Conservation (phyloP, 208 protist species). For the Trypanosoma lewisi region DNA sequence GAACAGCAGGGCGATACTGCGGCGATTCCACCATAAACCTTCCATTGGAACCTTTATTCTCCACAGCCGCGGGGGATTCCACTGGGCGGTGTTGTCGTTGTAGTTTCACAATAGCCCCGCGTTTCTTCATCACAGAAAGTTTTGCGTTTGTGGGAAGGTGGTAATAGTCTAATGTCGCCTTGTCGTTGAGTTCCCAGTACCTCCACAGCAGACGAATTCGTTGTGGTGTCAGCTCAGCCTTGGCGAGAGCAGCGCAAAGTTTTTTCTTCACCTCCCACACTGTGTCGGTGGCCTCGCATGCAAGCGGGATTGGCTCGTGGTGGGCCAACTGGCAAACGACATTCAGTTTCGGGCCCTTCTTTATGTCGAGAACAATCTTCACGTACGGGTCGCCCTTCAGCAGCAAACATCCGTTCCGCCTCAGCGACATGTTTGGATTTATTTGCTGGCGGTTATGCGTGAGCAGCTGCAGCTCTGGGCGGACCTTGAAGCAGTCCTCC, state of each 20-base stretch:
- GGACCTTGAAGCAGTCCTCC: slow-evolving; percentile 83
- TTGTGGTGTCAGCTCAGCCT: slow-evolving; percentile 36
- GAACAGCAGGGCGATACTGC: slow-evolving; percentile 3
- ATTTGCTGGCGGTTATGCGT: slow-evolving; percentile 78
- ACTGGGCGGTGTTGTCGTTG: background rate
- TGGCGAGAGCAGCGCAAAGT: slow-evolving; percentile 48
- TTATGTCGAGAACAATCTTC: slow-evolving; percentile 61
- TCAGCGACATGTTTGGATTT: slow-evolving; percentile 50
- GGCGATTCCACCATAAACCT: background rate
- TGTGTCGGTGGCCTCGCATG: slow-evolving; percentile 48
- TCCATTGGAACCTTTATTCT: background rate
- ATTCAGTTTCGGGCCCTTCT: slow-evolving; percentile 72
- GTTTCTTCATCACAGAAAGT: slow-evolving; percentile 39
- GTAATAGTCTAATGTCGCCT: slow-evolving; percentile 80
- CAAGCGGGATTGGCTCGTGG: slow-evolving; percentile 44
- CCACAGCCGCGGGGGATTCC: background rate
- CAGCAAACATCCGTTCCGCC: slow-evolving; percentile 74
- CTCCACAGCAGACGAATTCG: slow-evolving; percentile 77
- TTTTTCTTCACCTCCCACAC: slow-evolving; percentile 78
- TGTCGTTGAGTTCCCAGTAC: slow-evolving; percentile 87
- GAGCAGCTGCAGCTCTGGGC: slow-evolving; percentile 74
- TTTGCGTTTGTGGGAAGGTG: slow-evolving; percentile 75
- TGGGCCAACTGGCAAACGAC: slow-evolving; percentile 45
- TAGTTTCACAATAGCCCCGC: slow-evolving; percentile 13
- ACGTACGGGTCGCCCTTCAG: slow-evolving; percentile 87